Base-by-base conservation (phyloP, 192 early-diverging fungal species). In the Chytriomyces hyalinus region DNA sequence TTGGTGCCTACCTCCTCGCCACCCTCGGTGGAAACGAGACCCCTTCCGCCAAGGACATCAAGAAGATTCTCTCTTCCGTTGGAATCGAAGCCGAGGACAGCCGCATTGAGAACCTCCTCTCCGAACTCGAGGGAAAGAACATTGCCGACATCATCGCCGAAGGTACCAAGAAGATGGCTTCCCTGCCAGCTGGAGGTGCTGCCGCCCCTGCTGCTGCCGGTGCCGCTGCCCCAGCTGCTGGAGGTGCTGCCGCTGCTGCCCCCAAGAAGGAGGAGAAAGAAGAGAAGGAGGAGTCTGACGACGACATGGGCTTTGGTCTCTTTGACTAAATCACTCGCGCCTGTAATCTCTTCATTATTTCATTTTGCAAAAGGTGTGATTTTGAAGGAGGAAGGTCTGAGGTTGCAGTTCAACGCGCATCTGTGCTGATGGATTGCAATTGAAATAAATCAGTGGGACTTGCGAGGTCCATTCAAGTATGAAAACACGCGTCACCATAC, bases 1-100 rank as follows among this genome's bases (percentile, higher is more conserved):
- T 99, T 82, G 97, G 95, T 80, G 97, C 97, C 84, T 99, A 97
- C 92, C 90, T 99, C 82, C 93, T 99, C 80, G 92, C 96, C 84
- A 87, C 87, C 81, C 87, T 92, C 84, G 95, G 90, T 85, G 95
- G 95, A 83, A 93, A 95, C 81, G 88, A 87, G 72, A 76, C 90
- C 77, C 95, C 96, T 75, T 81, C 92, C 80, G 90, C 91, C 75
- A 87, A 85, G 46, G 90, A 92, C 80, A 87, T 98, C 88, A 89
- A 91, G 84, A 84, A 84, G 79, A 89, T 99, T 84, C 91, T 99
- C 78, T 80, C 87, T 46, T 85, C 96, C 80, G 97, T 94, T 81
- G 97, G 97, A 83, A 87, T 94, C 78, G 96, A 98, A 81, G 90
- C 90, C 72, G 97, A 99, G 82, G 79, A 84, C 67, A 94, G 89